Evolutionary conservation across 2,329 filamentous ascomycete species (phyloP).

Genomic region (Calonectria pseudoturangicola): DNA sequence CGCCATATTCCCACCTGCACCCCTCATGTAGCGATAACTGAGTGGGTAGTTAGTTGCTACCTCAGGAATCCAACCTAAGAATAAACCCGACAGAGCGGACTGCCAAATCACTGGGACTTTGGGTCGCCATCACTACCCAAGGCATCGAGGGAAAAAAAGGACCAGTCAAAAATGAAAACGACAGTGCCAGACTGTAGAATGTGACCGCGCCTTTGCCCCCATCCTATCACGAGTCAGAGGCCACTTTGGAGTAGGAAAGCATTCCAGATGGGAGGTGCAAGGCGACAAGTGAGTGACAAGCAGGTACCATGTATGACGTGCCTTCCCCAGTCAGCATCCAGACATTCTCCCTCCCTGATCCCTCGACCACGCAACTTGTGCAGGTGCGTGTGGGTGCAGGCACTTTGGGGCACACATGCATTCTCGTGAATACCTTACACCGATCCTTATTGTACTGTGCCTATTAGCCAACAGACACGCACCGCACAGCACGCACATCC

Average conservation of each 20-base stretch:
- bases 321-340: conserved; percentile 39
- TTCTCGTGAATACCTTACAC: conserved; percentile 36
- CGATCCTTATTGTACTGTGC: conserved; percentile 42
- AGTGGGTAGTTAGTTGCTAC: conserved; percentile 29
- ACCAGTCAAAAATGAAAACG: neutral
- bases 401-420: conserved; percentile 33
- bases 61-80: conserved; percentile 31
- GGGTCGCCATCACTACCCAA: conserved; percentile 26
- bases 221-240: conserved; percentile 12
- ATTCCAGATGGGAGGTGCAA: conserved; percentile 20
- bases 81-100: conserved; percentile 26
- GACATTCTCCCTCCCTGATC: conserved; percentile 30
- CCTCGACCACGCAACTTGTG: conserved; percentile 34
- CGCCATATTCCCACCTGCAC: conserved; percentile 16
- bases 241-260: neutral
- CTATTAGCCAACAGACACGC: conserved; percentile 36
- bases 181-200: conserved; percentile 5
- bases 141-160: neutral
- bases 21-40: neutral
- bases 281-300: conserved; percentile 14
- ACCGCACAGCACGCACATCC: conserved; percentile 46
- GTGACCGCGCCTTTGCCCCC: too few relatives aligned
- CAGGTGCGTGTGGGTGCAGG: conserved; percentile 32
- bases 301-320: conserved; percentile 35
- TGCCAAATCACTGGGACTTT: conserved; percentile 25